A percentile compares a stretch with the other conserved stretches of the same genome.
Conservation (phyloP, 1,139 yeast species). For the Saccharomycopsis phalli region DNA sequence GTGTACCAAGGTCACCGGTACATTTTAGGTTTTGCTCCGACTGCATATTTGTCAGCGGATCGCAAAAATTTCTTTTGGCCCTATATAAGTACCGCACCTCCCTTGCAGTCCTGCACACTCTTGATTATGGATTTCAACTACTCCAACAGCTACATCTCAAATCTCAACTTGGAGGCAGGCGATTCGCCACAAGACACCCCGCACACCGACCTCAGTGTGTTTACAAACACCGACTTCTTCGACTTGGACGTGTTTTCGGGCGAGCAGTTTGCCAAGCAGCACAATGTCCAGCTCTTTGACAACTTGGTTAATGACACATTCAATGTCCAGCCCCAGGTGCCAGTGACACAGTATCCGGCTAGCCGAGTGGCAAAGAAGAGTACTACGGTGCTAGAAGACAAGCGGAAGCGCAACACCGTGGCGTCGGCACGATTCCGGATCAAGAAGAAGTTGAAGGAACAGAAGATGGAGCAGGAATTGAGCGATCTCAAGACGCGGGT, state of each 20-base stretch:
- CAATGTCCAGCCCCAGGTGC: neutral
- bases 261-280: conserved; percentile 13
- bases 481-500: conserved; percentile 34
- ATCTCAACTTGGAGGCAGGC: conserved; percentile 12
- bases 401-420: conserved; percentile 51
- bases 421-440: conserved; percentile 56
- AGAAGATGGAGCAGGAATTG: conserved; percentile 46
- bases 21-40: too few relatives aligned
- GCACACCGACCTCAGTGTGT: conserved; percentile 15
- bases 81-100: neutral
- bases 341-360: neutral
- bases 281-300: neutral
- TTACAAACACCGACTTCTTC: conserved; percentile 23
- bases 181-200: conserved; percentile 18
- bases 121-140: conserved; percentile 21
- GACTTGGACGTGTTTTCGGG: conserved; percentile 22
- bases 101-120: too few relatives aligned
- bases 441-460: conserved; percentile 51
- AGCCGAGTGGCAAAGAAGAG: conserved; percentile 3
- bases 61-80: neutral
- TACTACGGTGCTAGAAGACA: conserved; percentile 28
- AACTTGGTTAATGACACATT: neutral
- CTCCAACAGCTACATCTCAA: conserved; percentile 16
- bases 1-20: too few relatives aligned
- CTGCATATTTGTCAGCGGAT: neutral